Percentiles rank a stretch among this genome's conserved stretches.
phyloP scores from a whole-genome alignment of 192 early-diverging fungal genomes.

The Lobulomyces angularis region DNA sequence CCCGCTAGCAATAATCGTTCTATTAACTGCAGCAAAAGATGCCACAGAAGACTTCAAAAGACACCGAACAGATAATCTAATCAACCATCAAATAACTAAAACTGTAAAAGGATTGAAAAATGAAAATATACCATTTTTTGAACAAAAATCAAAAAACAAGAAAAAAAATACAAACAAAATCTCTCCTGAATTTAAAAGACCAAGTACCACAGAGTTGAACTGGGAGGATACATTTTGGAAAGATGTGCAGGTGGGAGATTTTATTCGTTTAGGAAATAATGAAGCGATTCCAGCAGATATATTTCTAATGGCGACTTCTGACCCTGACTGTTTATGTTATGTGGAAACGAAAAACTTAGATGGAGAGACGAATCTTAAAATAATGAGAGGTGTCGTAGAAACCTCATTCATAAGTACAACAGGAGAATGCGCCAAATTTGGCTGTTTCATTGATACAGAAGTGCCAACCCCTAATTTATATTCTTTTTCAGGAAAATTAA shows the following conservation, averaged over 20 bases:
- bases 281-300: conserved; percentile 87
- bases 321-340: conserved; percentile 72
- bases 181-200: background rate
- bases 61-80: conserved; percentile 63
- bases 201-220: conserved; percentile 1
- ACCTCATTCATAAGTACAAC: conserved; percentile 44
- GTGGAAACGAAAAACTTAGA: conserved; percentile 98
- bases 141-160: conserved; percentile 9
- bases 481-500: conserved; percentile 69
- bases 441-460: conserved; percentile 70
- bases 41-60: conserved; percentile 87
- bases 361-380: conserved; percentile 96
- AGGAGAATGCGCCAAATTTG: conserved; percentile 41
- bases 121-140: conserved; percentile 55
- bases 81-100: conserved; percentile 55
- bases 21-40: conserved; percentile 73
- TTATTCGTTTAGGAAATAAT: conserved; percentile 69
- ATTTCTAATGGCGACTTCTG: conserved; percentile 72
- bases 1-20: conserved; percentile 68
- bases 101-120: conserved; percentile 29
- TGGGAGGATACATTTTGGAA: conserved; percentile 72
- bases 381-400: conserved; percentile 52
- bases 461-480: conserved; percentile 79
- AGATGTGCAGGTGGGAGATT: conserved; percentile 76
- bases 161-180: conserved; percentile 6